A percentile compares a stretch with the other conserved stretches of the same genome.
Evolutionary conservation across 495 filamentous ascomycete species (phyloP).

Genomic region (Tuber indicum): DNA sequence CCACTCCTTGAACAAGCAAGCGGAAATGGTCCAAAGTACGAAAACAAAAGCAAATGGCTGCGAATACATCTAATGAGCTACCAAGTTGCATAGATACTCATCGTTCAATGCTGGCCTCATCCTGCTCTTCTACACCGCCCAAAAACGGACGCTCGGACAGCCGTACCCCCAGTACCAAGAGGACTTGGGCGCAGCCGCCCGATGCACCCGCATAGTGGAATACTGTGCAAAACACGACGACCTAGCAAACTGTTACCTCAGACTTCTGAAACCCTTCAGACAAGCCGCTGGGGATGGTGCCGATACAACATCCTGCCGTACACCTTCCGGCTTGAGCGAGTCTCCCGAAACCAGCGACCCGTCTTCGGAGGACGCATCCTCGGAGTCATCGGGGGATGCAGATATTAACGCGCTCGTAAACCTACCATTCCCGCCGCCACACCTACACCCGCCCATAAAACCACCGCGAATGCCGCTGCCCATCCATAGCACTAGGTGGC

Average conservation of each 20-base stretch:
- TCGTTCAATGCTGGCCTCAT: slow-evolving; percentile 18
- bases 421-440: neutral
- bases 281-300: slow-evolving; percentile 3
- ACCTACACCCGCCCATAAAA: neutral
- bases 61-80: neutral
- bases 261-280: slow-evolving; percentile 9
- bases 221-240: slow-evolving; percentile 11
- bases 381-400: neutral
- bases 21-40: neutral
- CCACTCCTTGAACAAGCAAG: neutral
- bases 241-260: slow-evolving; percentile 11
- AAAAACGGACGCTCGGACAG: slow-evolving; percentile 11
- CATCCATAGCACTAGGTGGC: neutral
- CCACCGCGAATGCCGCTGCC: neutral
- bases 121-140: slow-evolving; percentile 12
- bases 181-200: slow-evolving; percentile 6
- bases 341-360: neutral
- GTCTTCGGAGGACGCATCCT: neutral
- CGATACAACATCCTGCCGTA: neutral
- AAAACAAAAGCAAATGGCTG: neutral
- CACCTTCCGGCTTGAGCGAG: neutral
- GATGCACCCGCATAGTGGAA: slow-evolving; percentile 12
- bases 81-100: slow-evolving; percentile 13
- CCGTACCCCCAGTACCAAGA: slow-evolving; percentile 7
- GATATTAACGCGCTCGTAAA: neutral